These are phyloP conservation scores for Lagenaria siceraria DNA, from an alignment of 306 rosid species.

Conservation along the genomic window DNA sequence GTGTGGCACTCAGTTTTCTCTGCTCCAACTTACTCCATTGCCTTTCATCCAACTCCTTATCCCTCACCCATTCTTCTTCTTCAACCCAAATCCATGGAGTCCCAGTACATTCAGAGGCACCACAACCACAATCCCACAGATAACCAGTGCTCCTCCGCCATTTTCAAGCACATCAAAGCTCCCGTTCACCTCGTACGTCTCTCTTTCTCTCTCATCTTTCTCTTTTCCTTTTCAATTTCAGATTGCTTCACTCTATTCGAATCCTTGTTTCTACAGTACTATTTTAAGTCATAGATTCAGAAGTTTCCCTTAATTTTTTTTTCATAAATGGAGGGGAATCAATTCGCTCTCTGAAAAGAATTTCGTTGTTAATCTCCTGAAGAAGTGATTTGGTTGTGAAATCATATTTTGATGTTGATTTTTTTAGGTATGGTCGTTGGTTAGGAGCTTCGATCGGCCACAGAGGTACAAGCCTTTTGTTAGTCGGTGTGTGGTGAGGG, in stretches of 20 bases:
- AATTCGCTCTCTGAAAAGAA: too few species aligned
- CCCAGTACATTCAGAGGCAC: slow-evolving; percentile 74
- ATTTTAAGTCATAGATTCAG: background rate
- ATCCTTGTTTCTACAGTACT: background rate
- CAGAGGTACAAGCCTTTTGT: slow-evolving; percentile 64
- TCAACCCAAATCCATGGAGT: slow-evolving; percentile 32
- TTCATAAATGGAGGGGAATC: too few species aligned
- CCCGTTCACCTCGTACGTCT: slow-evolving; percentile 71
- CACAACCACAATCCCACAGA: slow-evolving; percentile 66
- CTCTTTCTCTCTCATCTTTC: background rate
- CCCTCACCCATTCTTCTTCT: background rate
- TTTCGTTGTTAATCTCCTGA: background rate
- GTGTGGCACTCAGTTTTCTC: background rate
- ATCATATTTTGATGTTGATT: background rate
- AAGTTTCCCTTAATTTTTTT: background rate
- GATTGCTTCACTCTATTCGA: background rate
- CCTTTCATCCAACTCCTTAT: background rate
- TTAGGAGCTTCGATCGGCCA: slow-evolving; percentile 70
- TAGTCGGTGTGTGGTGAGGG: slow-evolving; percentile 51
- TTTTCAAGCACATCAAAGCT: slow-evolving; percentile 76
- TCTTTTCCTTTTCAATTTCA: background rate
- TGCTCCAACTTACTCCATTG: background rate
- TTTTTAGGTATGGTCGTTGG: slow-evolving; percentile 65
- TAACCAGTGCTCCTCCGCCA: slow-evolving; percentile 82
- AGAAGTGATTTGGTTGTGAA: background rate